Percentiles rank a stretch among this genome's conserved stretches.
Evolutionary conservation across 805 yeast genomes (phyloP).

Genomic region (Candida mattraensis): DNA sequence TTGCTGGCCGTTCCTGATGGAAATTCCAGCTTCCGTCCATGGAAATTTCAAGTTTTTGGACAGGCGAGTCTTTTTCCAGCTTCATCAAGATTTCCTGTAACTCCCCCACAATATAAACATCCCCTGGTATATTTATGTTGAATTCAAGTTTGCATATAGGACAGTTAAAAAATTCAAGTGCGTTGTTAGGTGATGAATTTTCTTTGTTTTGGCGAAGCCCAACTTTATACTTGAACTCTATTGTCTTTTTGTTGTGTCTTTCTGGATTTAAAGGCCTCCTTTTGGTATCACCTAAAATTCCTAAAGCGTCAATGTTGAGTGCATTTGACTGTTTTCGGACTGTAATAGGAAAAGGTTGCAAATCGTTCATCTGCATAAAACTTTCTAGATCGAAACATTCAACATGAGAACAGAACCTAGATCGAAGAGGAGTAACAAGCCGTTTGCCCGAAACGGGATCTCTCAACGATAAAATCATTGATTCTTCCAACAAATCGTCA

Average conservation of each 20-base stretch:
- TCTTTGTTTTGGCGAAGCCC: constrained; percentile 19
- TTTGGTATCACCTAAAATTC: constrained; percentile 29
- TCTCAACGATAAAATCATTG: constrained; percentile 29
- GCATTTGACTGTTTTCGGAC: constrained; percentile 20
- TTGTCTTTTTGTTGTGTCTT: constrained; percentile 24
- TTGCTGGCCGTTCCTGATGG: constrained; percentile 8
- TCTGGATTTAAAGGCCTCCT: constrained; percentile 21
- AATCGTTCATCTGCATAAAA: constrained; percentile 29
- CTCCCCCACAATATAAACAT: constrained; percentile 34
- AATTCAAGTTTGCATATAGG: constrained; percentile 38
- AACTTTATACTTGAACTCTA: constrained; percentile 24
- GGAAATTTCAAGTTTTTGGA: constrained; percentile 28
- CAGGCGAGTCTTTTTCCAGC: constrained; percentile 15
- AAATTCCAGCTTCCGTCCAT: constrained; percentile 29
- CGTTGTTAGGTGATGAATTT: constrained; percentile 23
- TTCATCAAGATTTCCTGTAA: constrained; percentile 27
- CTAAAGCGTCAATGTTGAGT: constrained; percentile 17
- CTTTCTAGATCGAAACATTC: constrained; percentile 36
- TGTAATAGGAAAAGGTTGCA: constrained; percentile 29
- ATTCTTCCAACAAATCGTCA: constrained; percentile 31
- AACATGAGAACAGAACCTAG: constrained; percentile 34
- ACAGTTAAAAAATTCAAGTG: constrained; percentile 32
- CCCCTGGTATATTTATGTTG: constrained; percentile 32
- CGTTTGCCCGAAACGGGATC: constrained; percentile 36
- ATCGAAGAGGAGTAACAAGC: constrained; percentile 31